phyloP scores from a whole-genome alignment of 305 asterid species.

The Fraxinus latifolia region DNA sequence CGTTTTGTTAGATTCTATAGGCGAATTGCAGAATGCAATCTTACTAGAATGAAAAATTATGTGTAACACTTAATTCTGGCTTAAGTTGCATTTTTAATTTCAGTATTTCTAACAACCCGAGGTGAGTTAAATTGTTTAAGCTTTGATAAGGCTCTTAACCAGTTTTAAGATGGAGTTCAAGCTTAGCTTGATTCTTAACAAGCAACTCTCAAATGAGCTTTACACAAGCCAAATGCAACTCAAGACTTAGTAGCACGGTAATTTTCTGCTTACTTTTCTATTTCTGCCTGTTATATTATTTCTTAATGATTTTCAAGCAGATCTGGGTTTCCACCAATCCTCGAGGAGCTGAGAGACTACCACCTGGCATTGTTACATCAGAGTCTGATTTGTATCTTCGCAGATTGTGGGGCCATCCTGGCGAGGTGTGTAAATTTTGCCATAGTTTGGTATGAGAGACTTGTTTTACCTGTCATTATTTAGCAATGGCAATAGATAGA shows the following conservation, averaged over 20 bases:
- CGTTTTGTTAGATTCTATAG: neutral
- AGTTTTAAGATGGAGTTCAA: neutral
- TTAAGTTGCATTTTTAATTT: neutral
- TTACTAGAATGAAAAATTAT: neutral
- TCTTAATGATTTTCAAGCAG: constrained; percentile 39
- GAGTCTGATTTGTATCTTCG: constrained; percentile 73
- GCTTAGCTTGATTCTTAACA: neutral
- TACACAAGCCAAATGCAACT: neutral
- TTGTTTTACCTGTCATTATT: neutral
- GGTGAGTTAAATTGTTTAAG: neutral
- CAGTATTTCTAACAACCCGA: neutral
- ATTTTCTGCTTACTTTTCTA: neutral
- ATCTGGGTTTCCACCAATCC: constrained; percentile 84
- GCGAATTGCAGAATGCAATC: neutral
- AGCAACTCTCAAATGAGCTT: constrained; percentile 2
- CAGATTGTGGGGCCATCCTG: constrained; percentile 80
- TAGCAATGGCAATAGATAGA: neutral
- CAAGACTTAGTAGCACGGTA: neutral
- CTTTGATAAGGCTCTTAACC: neutral
- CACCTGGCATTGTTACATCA: constrained; percentile 57
- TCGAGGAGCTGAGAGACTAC: constrained; percentile 80
- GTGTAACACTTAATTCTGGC: neutral
- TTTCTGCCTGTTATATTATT: constrained; percentile 6
- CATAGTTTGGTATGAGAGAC: neutral
- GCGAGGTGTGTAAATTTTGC: constrained; percentile 52